Percentiles rank a stretch among this genome's conserved stretches.
These are phyloP conservation scores for Pterulicium gracile DNA, from an alignment of 1,284 basidiomycete species.

Conservation along the genomic window DNA sequence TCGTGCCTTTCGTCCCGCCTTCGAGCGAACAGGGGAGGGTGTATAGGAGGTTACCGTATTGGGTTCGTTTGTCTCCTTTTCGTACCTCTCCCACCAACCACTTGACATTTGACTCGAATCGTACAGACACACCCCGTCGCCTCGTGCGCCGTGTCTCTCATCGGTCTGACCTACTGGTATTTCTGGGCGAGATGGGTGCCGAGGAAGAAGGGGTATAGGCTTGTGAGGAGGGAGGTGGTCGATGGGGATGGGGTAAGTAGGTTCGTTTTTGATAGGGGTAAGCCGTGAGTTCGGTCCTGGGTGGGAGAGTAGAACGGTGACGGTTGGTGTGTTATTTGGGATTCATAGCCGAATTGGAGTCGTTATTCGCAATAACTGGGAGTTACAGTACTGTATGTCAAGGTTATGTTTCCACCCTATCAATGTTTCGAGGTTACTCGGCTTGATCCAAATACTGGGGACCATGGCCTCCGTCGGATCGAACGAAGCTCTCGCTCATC, in stretches of 20 bases:
- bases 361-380: too few relatives aligned
- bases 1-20: constrained; percentile 52
- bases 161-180: constrained; percentile 53
- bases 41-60: constrained; percentile 54
- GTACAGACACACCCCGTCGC: constrained; percentile 42
- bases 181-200: constrained; percentile 47
- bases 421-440: too few relatives aligned
- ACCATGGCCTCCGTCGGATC: too few relatives aligned
- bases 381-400: too few relatives aligned
- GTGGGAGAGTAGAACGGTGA: too few relatives aligned
- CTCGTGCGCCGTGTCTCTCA: constrained; percentile 34
- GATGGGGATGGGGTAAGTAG: constrained; percentile 43
- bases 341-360: too few relatives aligned
- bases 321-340: too few relatives aligned
- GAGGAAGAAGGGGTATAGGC: constrained; percentile 31
- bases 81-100: neutral
- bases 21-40: constrained; percentile 28
- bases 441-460: too few relatives aligned
- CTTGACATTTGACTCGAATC: neutral
- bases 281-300: too few relatives aligned
- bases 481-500: too few relatives aligned
- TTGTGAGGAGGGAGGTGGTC: constrained; percentile 34
- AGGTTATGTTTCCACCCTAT: too few relatives aligned
- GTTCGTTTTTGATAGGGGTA: constrained; percentile 28
- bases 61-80: constrained; percentile 28